Evolutionary conservation across 495 filamentous ascomycete genomes (phyloP), one percentile per base, ranked within the genome.

Genomic region (Sordaria brevicollis): DNA sequence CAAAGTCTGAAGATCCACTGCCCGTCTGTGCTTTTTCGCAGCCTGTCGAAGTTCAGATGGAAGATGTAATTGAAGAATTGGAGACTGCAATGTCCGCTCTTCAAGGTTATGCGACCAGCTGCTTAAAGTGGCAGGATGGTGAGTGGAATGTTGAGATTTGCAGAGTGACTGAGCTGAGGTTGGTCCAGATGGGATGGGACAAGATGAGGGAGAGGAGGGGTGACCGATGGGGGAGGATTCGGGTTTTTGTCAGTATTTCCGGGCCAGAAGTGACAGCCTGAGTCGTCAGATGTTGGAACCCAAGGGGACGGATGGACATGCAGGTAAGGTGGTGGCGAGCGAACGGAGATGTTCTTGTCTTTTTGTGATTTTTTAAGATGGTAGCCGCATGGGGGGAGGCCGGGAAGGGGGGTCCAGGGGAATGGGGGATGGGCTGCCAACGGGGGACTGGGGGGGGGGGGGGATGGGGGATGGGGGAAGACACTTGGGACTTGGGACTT

Each of bases 331-430:
- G 54, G 70, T 69, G 57, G 67, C 57, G 49, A 62, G 49, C 49
- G 49, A 62, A 62, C 49, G 54, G 69, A 43, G 67, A n/a, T 25
- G 67, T 69, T 65, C 38, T 66, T 37, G 35, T 69, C 11, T 65
- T 69, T 31, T 69, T 72, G n/a, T 62, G 54, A 25, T 66, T 71
- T 68, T 33, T 33, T 68, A 69, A 65, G 38, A 69, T 41, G 49
- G 49, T 62, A 69, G 67, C 43, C 67, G 67, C 43, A 69, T 69
- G 29, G 36, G 39, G 38, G 21, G 43, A 54, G 43, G 43, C 43
- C 43, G 43, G 43, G 49, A 15, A 15, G 49, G 49, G 43, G 49
- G 49, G 49, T 31, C 25, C 49, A 31, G 49, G 38, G 43, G 35
- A 34, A 25, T 69, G 33, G 31, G 68, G 31, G 29, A 65, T 6